These are phyloP conservation scores for Hemerocallis citrina DNA, from an alignment of 106 monocot genomes.

Conservation along the genomic window DNA sequence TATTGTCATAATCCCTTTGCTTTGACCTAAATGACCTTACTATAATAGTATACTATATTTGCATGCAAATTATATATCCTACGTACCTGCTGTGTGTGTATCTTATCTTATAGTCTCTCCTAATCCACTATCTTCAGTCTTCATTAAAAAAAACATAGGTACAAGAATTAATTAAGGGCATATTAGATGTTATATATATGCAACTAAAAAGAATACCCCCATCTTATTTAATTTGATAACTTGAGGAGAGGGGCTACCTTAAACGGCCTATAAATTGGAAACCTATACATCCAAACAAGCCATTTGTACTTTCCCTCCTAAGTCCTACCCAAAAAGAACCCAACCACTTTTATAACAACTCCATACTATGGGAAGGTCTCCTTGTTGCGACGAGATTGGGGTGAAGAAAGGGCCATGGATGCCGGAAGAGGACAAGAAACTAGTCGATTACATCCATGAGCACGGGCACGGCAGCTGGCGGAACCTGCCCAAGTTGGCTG, in stretches of 20 bases:
- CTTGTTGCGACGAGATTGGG: constrained; percentile 34
- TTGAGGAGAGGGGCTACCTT: neutral
- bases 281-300: neutral
- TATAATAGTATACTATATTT: neutral
- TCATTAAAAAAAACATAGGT: neutral
- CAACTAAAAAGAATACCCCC: neutral
- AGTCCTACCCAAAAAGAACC: neutral
- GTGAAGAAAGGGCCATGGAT: constrained; percentile 77
- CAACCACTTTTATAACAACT: neutral
- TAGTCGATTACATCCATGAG: constrained; percentile 28
- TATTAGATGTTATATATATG: neutral
- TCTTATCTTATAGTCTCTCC: too few species aligned
- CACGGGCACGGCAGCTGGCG: constrained; percentile 46
- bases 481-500: constrained; percentile 36
- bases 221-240: neutral
- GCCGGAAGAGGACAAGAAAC: constrained; percentile 46
- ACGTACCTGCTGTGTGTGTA: neutral
- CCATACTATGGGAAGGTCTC: constrained; percentile 30
- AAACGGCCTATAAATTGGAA: constrained; percentile 3
- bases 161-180: neutral
- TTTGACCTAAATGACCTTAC: neutral
- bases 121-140: neutral
- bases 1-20: too few species aligned
- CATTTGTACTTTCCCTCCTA: neutral
- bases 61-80: neutral